Percentiles rank a stretch among this genome's conserved stretches.
Conservation (phyloP, 2,329 filamentous ascomycete species). For the Aspergillus texensis region DNA sequence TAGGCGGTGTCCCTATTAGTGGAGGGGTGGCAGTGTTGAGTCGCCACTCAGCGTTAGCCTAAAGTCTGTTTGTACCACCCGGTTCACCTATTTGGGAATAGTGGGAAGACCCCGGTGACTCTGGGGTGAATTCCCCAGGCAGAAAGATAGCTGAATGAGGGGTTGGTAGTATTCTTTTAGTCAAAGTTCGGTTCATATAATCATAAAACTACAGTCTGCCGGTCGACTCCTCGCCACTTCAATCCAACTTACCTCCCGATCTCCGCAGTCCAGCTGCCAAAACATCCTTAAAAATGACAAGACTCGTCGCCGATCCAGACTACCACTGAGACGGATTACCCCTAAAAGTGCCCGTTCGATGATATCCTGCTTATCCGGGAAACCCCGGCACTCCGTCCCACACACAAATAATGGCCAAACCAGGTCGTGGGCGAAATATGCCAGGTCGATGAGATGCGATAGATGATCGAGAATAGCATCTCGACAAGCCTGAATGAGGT, state of each 20-base stretch:
- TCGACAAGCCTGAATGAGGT: slow-evolving; percentile 2
- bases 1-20: too few species aligned
- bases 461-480: slow-evolving; percentile 14
- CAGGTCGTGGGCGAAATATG: slow-evolving; percentile 27
- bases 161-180: too few species aligned
- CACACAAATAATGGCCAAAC: slow-evolving; percentile 33
- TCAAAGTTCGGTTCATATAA: slow-evolving; percentile 4
- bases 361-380: slow-evolving; percentile 2
- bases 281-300: slow-evolving; percentile 14
- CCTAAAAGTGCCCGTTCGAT: slow-evolving; percentile 12
- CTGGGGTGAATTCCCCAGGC: too few species aligned
- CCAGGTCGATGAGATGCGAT: slow-evolving; percentile 9
- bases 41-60: too few species aligned
- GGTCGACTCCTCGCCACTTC: slow-evolving; percentile 15
- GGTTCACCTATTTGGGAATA: too few species aligned
- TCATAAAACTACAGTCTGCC: slow-evolving; percentile 13
- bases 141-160: too few species aligned
- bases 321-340: slow-evolving; percentile 15
- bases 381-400: slow-evolving; percentile 24
- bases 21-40: too few species aligned
- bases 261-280: slow-evolving; percentile 9
- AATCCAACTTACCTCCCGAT: slow-evolving; percentile 16
- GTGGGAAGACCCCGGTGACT: too few species aligned
- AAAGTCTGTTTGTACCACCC: too few species aligned
- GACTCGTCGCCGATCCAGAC: slow-evolving; percentile 16